Percentiles rank a stretch among this genome's conserved stretches.
These are phyloP conservation scores for Phlyctochytrium bullatum DNA, from an alignment of 192 early-diverging fungal genomes.

Conservation along the genomic window DNA sequence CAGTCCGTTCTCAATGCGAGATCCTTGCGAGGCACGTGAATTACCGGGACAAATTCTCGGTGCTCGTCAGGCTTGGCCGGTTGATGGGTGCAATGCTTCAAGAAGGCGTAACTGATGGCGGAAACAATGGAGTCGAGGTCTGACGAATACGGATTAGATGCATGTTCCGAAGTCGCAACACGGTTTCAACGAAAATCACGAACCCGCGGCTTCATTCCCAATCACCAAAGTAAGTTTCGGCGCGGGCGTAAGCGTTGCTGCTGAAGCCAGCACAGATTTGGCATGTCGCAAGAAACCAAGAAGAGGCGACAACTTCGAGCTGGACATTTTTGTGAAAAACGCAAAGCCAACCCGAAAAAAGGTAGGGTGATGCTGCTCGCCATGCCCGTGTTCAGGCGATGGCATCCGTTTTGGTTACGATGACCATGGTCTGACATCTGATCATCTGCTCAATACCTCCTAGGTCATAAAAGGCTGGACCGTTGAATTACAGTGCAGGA, in stretches of 20 bases:
- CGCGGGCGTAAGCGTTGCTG: no score
- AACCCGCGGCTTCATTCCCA: slow-evolving; percentile 77
- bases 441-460: no score
- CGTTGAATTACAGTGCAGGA: no score
- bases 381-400: no score
- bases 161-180: not conserved
- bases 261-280: not conserved
- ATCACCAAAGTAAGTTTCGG: slow-evolving; percentile 47
- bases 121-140: slow-evolving; percentile 73
- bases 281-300: not conserved
- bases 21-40: slow-evolving; percentile 59
- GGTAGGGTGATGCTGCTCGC: no score
- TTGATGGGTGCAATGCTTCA: slow-evolving; percentile 14
- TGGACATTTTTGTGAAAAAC: no score
- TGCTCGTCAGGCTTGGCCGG: not conserved
- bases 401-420: no score
- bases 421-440: no score
- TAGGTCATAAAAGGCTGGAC: no score
- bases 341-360: no score
- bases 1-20: slow-evolving; percentile 65
- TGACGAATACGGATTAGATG: no score
- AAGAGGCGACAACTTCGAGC: no score
- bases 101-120: slow-evolving; percentile 53
- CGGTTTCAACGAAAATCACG: not conserved
- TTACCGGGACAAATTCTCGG: slow-evolving; percentile 48